A percentile compares a stretch with the other conserved stretches of the same genome.
These are phyloP conservation scores for Calonectria henricotiae DNA, from an alignment of 2,329 filamentous ascomycete species.

Conservation along the genomic window DNA sequence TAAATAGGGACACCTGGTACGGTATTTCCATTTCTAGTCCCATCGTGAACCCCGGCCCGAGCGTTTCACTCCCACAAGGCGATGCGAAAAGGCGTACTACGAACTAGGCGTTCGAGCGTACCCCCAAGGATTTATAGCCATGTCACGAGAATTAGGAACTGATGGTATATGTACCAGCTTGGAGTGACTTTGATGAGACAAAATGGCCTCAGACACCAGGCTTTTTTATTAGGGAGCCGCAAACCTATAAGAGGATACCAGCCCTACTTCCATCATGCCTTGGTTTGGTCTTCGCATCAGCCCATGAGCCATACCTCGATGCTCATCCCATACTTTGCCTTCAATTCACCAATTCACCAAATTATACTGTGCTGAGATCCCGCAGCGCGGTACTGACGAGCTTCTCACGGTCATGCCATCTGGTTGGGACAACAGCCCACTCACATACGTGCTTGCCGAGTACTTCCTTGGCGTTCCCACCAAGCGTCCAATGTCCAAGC, in stretches of 20 bases:
- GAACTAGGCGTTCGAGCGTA: background rate
- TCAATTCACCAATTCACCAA: background rate
- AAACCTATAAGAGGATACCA: slow-evolving; percentile 3
- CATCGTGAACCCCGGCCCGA: background rate
- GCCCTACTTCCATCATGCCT: background rate
- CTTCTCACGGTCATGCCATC: background rate
- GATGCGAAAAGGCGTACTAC: background rate
- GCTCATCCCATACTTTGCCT: too few species aligned
- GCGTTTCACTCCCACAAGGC: slow-evolving; percentile 1
- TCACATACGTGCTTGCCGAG: background rate
- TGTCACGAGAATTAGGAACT: slow-evolving; percentile 2
- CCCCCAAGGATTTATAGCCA: background rate
- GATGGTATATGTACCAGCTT: too few species aligned
- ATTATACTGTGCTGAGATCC: background rate
- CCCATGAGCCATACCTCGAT: too few species aligned
- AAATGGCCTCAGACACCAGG: too few species aligned
- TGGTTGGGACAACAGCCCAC: slow-evolving; percentile 4
- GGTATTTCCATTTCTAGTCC: background rate
- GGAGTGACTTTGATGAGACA: background rate
- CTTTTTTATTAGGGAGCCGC: background rate
- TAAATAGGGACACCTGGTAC: background rate
- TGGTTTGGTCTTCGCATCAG: too few species aligned
- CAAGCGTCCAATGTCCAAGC: background rate
- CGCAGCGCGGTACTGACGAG: background rate
- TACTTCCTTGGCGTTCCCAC: background rate